Conservation (phyloP, 2,329 filamentous ascomycete species). For the Thielaviopsis cerberus region DNA sequence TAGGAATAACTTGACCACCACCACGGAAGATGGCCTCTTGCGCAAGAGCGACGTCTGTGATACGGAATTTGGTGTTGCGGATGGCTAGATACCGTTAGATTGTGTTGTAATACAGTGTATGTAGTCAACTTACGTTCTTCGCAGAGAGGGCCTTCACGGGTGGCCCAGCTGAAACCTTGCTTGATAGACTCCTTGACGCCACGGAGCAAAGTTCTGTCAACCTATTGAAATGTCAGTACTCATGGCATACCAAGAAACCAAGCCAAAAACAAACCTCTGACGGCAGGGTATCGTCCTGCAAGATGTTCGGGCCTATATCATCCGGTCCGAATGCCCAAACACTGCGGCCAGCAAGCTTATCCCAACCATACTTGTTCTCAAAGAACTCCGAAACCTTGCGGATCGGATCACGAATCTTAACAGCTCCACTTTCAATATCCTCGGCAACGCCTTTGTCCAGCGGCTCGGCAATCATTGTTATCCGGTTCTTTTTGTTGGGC, state of each 20-base stretch:
- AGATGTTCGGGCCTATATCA: constrained; percentile 81
- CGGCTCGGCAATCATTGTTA: constrained; percentile 95
- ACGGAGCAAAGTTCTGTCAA: constrained; percentile 78
- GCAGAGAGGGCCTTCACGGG: constrained; percentile 83
- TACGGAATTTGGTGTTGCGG: constrained; percentile 91
- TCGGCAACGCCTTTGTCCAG: constrained; percentile 85
- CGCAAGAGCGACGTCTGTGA: constrained; percentile 77
- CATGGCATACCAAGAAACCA: neutral
- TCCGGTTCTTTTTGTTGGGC: constrained; percentile 98
- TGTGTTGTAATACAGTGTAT: constrained; percentile 3
- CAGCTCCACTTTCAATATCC: constrained; percentile 79
- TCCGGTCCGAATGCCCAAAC: constrained; percentile 98
- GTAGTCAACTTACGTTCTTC: constrained; percentile 63
- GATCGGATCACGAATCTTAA: constrained; percentile 82
- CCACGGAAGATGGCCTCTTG: constrained; percentile 85
- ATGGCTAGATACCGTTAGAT: constrained; percentile 43
- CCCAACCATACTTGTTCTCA: constrained; percentile 92
- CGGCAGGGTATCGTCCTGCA: constrained; percentile 90
- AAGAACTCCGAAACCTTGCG: constrained; percentile 93
- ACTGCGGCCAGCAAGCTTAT: constrained; percentile 78
- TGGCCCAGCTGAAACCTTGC: constrained; percentile 93
- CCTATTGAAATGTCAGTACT: constrained; percentile 25
- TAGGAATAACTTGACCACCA: constrained; percentile 93
- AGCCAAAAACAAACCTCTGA: constrained; percentile 43
- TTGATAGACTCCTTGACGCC: constrained; percentile 81